A percentile compares a stretch with the other conserved stretches of the same genome.
Conservation (phyloP, 176 grass and related monocot genomes). For the Ampelocalamus luodianensis region DNA sequence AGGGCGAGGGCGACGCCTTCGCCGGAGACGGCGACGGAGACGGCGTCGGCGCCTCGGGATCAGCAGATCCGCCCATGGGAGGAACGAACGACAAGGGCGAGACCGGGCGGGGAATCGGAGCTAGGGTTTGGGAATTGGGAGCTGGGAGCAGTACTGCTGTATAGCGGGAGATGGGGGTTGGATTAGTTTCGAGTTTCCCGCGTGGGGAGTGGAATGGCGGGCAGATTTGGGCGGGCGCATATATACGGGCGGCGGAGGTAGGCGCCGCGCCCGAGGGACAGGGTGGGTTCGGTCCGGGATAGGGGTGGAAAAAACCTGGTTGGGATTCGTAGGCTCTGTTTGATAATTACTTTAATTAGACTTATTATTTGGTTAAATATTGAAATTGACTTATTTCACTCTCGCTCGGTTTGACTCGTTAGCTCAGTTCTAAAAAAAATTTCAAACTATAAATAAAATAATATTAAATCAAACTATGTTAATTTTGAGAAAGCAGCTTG, state of each 20-base stretch:
- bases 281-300: no score
- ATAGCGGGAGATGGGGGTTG: neutral
- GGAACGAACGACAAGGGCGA: constrained; percentile 1
- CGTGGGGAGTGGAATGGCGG: constrained; percentile 20
- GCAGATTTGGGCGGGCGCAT: constrained; percentile 38
- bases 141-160: neutral
- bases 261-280: neutral
- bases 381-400: no score
- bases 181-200: constrained; percentile 54
- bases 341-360: no score
- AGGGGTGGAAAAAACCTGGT: no score
- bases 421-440: no score
- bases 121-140: constrained; percentile 27
- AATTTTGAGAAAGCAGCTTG: no score
- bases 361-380: no score
- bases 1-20: constrained; percentile 48
- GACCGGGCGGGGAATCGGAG: neutral
- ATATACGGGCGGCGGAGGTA: neutral
- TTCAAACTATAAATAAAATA: no score
- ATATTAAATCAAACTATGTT: no score
- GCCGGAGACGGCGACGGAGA: constrained; percentile 34
- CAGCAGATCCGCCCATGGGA: constrained; percentile 50
- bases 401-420: no score
- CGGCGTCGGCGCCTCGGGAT: constrained; percentile 35
- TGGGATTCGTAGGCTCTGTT: no score